Evolutionary conservation across 139 green algal species (phyloP).

Genomic region (Closterium sp.): DNA sequence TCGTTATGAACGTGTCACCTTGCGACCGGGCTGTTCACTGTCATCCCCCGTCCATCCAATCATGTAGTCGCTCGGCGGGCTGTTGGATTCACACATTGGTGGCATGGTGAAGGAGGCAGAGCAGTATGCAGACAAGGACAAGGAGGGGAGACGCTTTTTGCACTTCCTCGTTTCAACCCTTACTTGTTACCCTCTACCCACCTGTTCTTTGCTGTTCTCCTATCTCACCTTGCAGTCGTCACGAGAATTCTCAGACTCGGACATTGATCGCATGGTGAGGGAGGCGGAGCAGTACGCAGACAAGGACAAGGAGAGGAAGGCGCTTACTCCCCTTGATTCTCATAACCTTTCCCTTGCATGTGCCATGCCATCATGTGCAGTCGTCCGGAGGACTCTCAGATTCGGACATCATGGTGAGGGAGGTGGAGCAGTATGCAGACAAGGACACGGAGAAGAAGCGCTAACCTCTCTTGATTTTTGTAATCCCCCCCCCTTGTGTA

Average conservation of each 20-base stretch:
- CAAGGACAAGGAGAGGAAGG: slow-evolving; percentile 89
- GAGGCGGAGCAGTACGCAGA: slow-evolving; percentile 82
- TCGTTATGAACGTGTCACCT: too few relatives aligned
- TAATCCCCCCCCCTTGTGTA: too few relatives aligned
- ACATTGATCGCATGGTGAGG: slow-evolving; percentile 94
- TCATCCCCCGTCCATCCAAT: neutral
- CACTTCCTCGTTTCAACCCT: too few relatives aligned
- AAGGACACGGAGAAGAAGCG: slow-evolving; percentile 87
- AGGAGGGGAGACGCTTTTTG: slow-evolving; percentile 83
- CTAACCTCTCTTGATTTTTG: too few relatives aligned
- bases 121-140: slow-evolving; percentile 77
- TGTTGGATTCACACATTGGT: slow-evolving; percentile 90
- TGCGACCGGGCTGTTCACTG: too few relatives aligned
- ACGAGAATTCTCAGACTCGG: slow-evolving; percentile 81
- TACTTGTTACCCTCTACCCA: too few relatives aligned
- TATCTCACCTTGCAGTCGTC: slow-evolving; percentile 33
- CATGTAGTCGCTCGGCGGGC: slow-evolving; percentile 65
- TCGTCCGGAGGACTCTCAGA: slow-evolving; percentile 81
- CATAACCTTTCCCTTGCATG: too few relatives aligned
- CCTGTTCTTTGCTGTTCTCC: neutral
- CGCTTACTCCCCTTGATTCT: slow-evolving; percentile 52
- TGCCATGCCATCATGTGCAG: neutral
- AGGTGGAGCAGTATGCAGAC: slow-evolving; percentile 80
- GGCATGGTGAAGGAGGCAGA: slow-evolving; percentile 93
- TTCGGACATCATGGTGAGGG: slow-evolving; percentile 92